Conservation (phyloP, 2,329 filamentous ascomycete genomes). For the Cercospora sesami region DNA sequence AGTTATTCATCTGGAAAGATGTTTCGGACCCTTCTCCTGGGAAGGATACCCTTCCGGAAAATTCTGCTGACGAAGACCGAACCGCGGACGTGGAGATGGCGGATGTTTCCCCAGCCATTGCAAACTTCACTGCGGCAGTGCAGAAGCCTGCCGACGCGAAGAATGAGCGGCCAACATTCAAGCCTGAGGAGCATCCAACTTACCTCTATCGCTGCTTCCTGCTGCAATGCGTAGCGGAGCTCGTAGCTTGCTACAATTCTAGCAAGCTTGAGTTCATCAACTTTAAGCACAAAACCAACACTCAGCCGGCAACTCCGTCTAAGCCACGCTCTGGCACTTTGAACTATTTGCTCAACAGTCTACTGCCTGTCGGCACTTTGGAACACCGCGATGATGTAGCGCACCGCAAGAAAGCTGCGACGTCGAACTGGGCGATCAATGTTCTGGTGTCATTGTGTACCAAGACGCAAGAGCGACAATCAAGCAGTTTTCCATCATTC, state of each 20-base stretch:
- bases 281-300: conserved; percentile 87
- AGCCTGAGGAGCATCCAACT: conserved; percentile 88
- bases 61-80: conserved; percentile 36
- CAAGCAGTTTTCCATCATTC: conserved; percentile 18
- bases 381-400: conserved; percentile 71
- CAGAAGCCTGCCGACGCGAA: conserved; percentile 37
- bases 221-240: conserved; percentile 84
- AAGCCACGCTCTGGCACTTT: conserved; percentile 90
- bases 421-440: conserved; percentile 80
- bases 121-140: conserved; percentile 11
- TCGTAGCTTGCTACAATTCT: conserved; percentile 87
- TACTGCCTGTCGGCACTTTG: conserved; percentile 66
- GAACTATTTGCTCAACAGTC: conserved; percentile 85
- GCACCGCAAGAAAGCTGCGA: conserved; percentile 82
- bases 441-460: conserved; percentile 83
- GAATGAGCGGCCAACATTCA: conserved; percentile 73
- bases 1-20: conserved; percentile 87
- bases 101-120: conserved; percentile 34
- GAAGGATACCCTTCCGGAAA: conserved; percentile 46
- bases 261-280: conserved; percentile 99
- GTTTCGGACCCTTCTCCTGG: conserved; percentile 76
- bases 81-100: conserved; percentile 55
- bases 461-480: conserved; percentile 78
- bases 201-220: conserved; percentile 97
- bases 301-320: conserved; percentile 81